Evolutionary conservation across 2,329 filamentous ascomycete genomes (phyloP), one percentile per base, ranked within the genome.

Genomic region (Emergomyces pasteurianus): DNA sequence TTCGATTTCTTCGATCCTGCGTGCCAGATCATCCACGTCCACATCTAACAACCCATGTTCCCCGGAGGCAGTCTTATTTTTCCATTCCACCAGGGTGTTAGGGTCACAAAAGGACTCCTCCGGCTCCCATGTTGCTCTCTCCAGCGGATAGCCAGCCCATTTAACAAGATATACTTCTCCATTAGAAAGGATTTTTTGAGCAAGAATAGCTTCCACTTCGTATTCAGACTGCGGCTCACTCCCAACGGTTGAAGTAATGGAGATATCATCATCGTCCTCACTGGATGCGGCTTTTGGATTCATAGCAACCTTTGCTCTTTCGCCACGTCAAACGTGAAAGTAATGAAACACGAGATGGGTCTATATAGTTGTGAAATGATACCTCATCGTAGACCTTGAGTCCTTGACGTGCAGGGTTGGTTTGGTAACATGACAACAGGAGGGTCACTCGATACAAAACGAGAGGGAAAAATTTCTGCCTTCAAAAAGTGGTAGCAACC

Each of bases 131-230:
- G 82, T 85, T 60, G 79, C 78, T 61, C 81, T 71, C n/a, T 82
- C 70, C 5, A 84, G 63, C 1, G 78, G 75, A 67, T 86, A 91
- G 1, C 76, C 79, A 31, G 77, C 74, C 87, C 87, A 90, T 62
- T 82, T 79, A 26, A 89, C 80, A 1, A 90, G 78, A 67, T 84
- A 90, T 28, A 67, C 71, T 18, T 69, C 67, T 5, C 72, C 72
- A 12, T 70, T 70, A 4, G 74, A 64, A 3, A 68, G 1, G 36
- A 14, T 56, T 26, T 65, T 72, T 66, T 85, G 79, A 0, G 77
- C 76, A 21, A 84, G 70, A 40, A 87, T 77, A 18, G 73, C 72
- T 50, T 86, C 80, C 7, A 86, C 80, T 2, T 76, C 72, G 67
- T 80, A 86, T 62, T 82, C 79, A 16, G 75, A 72, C 31, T 78